Evolutionary conservation across 495 filamentous ascomycete species (phyloP).

Genomic region (Tuber brumale): DNA sequence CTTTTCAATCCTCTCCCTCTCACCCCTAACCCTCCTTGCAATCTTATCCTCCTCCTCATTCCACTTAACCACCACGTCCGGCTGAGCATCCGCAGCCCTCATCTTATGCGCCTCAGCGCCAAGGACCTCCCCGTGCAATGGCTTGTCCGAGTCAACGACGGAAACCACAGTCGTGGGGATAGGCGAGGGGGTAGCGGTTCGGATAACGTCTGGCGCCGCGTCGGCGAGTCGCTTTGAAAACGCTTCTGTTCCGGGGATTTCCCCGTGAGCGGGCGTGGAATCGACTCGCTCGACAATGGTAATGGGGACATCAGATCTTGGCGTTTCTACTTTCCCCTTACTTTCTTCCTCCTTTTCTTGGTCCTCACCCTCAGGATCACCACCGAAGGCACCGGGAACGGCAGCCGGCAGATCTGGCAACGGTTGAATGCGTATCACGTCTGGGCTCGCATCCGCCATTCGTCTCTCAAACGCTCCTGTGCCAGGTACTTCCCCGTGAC

Average conservation of each 20-base stretch:
- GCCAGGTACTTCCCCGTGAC: constrained; percentile 76
- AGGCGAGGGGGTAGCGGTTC: constrained; percentile 12
- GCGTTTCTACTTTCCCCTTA: constrained; percentile 18
- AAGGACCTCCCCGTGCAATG: constrained; percentile 70
- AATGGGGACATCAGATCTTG: constrained; percentile 25
- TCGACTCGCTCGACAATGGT: constrained; percentile 16
- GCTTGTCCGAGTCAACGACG: constrained; percentile 21
- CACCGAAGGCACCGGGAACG: constrained; percentile 21
- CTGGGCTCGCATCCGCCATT: constrained; percentile 74
- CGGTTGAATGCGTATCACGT: constrained; percentile 44
- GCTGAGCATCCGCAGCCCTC: constrained; percentile 73
- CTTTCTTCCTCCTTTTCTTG: neutral
- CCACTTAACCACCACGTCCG: constrained; percentile 57
- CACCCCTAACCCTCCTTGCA: constrained; percentile 30
- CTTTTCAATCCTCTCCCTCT: constrained; percentile 34
- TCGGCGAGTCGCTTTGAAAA: constrained; percentile 68
- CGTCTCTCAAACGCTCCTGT: constrained; percentile 68
- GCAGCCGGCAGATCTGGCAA: constrained; percentile 19
- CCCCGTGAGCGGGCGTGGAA: constrained; percentile 50
- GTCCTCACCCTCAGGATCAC: constrained; percentile 12
- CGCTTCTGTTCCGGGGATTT: constrained; percentile 77
- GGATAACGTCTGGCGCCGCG: constrained; percentile 64
- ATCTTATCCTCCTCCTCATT: constrained; percentile 40
- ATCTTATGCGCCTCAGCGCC: constrained; percentile 71
- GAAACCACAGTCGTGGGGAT: constrained; percentile 32